These are phyloP conservation scores for Mycosphaerella sp. DNA, from an alignment of 2,329 filamentous ascomycete genomes.

Conservation along the genomic window DNA sequence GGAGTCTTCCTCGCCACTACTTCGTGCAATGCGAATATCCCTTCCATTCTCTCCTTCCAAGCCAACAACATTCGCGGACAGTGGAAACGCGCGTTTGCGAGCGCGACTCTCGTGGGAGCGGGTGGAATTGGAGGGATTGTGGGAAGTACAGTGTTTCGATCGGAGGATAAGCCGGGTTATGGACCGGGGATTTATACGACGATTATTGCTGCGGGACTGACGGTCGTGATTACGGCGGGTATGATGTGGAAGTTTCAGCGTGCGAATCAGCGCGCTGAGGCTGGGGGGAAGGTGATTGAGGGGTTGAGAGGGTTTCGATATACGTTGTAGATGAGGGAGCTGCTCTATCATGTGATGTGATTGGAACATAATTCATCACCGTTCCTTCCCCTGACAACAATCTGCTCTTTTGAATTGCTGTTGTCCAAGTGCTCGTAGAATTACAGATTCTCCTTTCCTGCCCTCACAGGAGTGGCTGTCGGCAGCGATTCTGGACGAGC, in stretches of 20 bases:
- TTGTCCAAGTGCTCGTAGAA: too few relatives aligned
- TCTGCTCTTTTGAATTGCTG: too few relatives aligned
- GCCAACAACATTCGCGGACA: constrained; percentile 83
- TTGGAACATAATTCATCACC: too few relatives aligned
- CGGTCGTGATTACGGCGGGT: constrained; percentile 28
- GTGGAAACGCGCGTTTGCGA: constrained; percentile 66
- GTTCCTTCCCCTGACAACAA: too few relatives aligned
- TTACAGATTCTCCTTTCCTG: too few relatives aligned
- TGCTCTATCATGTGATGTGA: background rate
- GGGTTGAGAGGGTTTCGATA: constrained; percentile 34
- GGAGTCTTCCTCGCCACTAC: constrained; percentile 35
- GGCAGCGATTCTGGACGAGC: too few relatives aligned
- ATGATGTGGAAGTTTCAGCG: constrained; percentile 31
- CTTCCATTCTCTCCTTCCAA: constrained; percentile 69
- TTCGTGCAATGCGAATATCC: constrained; percentile 51
- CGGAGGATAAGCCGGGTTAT: constrained; percentile 31
- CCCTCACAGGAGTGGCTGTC: too few relatives aligned
- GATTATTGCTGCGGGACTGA: constrained; percentile 27
- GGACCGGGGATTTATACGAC: constrained; percentile 31
- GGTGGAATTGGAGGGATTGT: constrained; percentile 71
- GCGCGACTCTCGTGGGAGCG: constrained; percentile 63
- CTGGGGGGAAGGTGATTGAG: constrained; percentile 34
- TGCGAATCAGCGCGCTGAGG: constrained; percentile 33
- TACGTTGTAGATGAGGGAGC: constrained; percentile 24
- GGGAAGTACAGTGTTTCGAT: constrained; percentile 31